A percentile compares a stretch with the other conserved stretches of the same genome.
phyloP scores from a whole-genome alignment of 1,284 basidiomycete genomes.

The Stygiomarasmius scandens region DNA sequence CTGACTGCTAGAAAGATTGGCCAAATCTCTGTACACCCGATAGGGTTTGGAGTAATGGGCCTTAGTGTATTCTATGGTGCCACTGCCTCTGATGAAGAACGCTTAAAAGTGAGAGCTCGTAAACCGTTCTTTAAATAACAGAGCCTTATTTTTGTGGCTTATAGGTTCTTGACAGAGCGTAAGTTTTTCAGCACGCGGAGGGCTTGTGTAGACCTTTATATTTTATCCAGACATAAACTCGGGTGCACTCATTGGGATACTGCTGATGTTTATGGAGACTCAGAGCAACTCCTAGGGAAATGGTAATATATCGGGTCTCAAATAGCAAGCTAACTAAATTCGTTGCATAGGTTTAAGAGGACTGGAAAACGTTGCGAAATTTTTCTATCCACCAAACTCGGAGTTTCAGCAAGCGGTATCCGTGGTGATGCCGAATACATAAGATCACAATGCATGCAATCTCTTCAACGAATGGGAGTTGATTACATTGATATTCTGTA shows the following conservation, averaged over 20 bases:
- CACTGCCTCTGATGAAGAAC: too few relatives aligned
- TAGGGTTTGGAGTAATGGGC: too few relatives aligned
- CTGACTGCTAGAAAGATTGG: too few relatives aligned
- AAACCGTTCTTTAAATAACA: too few relatives aligned
- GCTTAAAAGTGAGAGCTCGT: too few relatives aligned
- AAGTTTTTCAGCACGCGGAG: too few relatives aligned
- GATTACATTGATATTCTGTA: conserved; percentile 40
- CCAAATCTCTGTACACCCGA: too few relatives aligned
- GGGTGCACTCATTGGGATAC: conserved; percentile 46
- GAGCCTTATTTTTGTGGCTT: background rate
- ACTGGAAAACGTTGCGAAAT: conserved; percentile 33
- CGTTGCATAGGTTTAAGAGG: conserved; percentile 25
- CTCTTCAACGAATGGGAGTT: conserved; percentile 36
- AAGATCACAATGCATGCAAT: conserved; percentile 31
- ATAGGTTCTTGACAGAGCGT: conserved; percentile 38
- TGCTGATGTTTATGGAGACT: conserved; percentile 45
- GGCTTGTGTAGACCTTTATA: too few relatives aligned
- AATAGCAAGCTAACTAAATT: too few relatives aligned
- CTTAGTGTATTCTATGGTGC: too few relatives aligned
- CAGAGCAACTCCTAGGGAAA: conserved; percentile 47
- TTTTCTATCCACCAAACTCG: conserved; percentile 41
- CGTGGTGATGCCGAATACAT: conserved; percentile 26
- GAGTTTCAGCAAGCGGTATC: conserved; percentile 12
- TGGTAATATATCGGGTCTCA: too few relatives aligned
- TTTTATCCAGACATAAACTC: too few relatives aligned